phyloP scores from a whole-genome alignment of 2,329 filamentous ascomycete genomes.

The Aspergillus sp. region DNA sequence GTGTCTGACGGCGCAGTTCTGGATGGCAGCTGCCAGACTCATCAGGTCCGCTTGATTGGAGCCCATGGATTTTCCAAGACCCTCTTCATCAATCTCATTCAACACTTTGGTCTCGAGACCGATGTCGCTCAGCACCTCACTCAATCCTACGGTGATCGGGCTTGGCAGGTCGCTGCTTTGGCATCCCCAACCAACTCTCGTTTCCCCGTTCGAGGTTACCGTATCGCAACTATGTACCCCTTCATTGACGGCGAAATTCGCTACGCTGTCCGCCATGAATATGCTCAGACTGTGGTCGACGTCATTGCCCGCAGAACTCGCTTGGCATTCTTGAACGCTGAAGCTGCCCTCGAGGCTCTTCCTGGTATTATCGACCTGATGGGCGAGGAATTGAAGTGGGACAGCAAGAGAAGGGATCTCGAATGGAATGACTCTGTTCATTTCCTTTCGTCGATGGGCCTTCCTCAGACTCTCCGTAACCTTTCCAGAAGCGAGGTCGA shows the following conservation, averaged over 20 bases:
- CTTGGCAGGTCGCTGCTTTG: slow-evolving; percentile 82
- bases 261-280: slow-evolving; percentile 83
- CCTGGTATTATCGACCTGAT: slow-evolving; percentile 86
- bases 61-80: slow-evolving; percentile 86
- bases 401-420: slow-evolving; percentile 62
- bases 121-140: slow-evolving; percentile 87
- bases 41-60: slow-evolving; percentile 74
- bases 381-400: slow-evolving; percentile 78
- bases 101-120: slow-evolving; percentile 87
- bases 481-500: slow-evolving; percentile 57
- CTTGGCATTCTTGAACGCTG: slow-evolving; percentile 84
- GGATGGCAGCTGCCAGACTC: slow-evolving; percentile 75
- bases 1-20: slow-evolving; percentile 67
- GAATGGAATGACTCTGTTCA: slow-evolving; percentile 72
- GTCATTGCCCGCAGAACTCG: slow-evolving; percentile 80
- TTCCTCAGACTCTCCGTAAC: slow-evolving; percentile 52
- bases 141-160: slow-evolving; percentile 83
- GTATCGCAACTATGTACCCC: slow-evolving; percentile 76
- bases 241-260: slow-evolving; percentile 89
- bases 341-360: slow-evolving; percentile 81
- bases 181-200: slow-evolving; percentile 71
- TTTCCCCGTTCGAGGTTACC: slow-evolving; percentile 77
- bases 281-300: slow-evolving; percentile 85
- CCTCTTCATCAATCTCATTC: slow-evolving; percentile 90
- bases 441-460: slow-evolving; percentile 59